These are phyloP conservation scores for Wallacemonas sp. DNA, from an alignment of 208 protist genomes.

Conservation along the genomic window DNA sequence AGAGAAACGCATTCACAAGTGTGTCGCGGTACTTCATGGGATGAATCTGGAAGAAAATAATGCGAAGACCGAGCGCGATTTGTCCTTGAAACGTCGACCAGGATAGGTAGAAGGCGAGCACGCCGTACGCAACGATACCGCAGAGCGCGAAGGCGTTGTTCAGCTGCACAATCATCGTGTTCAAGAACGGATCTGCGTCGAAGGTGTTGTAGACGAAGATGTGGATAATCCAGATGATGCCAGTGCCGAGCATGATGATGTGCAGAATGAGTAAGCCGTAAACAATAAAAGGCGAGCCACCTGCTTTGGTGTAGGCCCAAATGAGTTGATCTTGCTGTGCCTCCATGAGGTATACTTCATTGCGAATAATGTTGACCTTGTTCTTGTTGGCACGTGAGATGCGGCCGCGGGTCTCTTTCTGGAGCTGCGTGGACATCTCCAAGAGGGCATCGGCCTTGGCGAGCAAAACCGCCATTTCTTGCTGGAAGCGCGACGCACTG, in stretches of 20 bases:
- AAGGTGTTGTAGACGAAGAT: conserved; percentile 90
- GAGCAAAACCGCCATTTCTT: conserved; percentile 81
- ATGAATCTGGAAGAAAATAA: conserved; percentile 86
- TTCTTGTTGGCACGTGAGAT: conserved; percentile 46
- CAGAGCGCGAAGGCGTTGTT: conserved; percentile 87
- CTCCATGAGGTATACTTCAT: conserved; percentile 89
- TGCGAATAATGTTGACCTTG: conserved; percentile 74
- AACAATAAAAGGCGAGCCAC: conserved; percentile 61
- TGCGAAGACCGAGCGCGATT: conserved; percentile 86
- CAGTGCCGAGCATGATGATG: conserved; percentile 61
- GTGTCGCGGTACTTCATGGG: conserved; percentile 91
- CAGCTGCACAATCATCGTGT: conserved; percentile 75
- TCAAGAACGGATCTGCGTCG: conserved; percentile 53
- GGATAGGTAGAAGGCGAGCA: conserved; percentile 93
- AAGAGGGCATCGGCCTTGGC: conserved; percentile 79
- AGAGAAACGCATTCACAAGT: conserved; percentile 94
- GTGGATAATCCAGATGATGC: conserved; percentile 86
- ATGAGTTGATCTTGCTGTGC: conserved; percentile 79
- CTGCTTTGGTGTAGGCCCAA: conserved; percentile 75
- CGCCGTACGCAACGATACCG: conserved; percentile 87
- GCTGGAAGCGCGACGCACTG: conserved; percentile 41
- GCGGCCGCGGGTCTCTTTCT: conserved; percentile 31
- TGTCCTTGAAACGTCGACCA: conserved; percentile 91
- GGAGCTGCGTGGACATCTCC: conserved; percentile 52
- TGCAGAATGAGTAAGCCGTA: conserved; percentile 51